Evolutionary conservation across 768 basidiomycete genomes (phyloP), one percentile per base, ranked within the genome.

Genomic region (Nidula microcarpa): DNA sequence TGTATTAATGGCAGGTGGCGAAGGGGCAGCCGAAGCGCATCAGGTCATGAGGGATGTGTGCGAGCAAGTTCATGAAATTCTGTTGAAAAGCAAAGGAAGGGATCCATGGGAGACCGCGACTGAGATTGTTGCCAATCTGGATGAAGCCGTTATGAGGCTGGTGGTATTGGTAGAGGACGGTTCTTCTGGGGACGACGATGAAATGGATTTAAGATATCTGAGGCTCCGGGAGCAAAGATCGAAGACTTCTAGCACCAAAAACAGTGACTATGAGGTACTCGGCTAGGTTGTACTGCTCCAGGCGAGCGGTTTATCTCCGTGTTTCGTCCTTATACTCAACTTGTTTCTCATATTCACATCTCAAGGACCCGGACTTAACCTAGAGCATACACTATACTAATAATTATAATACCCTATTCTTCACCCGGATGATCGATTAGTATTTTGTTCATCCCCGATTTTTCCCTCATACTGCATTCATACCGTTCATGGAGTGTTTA

Each of bases 191-290:
- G 62, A 63, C 17, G 63, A 63, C 13, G 66, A 62, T 13, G 51
- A 55, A 4, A 57, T 57, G 44, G 60, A 23, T 23, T 23, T 59
- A n/a, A 62, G 60, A 52, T 65, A 60, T 45, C 63, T 64, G 53
- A 53, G 62, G 23, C 58, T 65, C 33, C 55, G 62, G 14, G 60
- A 60, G 43, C 61, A 58, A 36, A 60, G 56, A 14, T 62, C 62
- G 18, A 66, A 68, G 51, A 66, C 66, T 35, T 16, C 37, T 11
- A 23, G 23, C 3, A 50, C 62, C n/a, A 61, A 57, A 5, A 36
- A 59, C 46, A 68, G 66, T 53, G 67, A 68, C 45, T 71, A 71
- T 54, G 66, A 71, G 51, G 59, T 65, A 30, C 57, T 71, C 37
- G 69, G 67, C 11, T 66, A 54, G 44, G 10, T 39, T n/a, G 33